Evolutionary conservation across 2,329 filamentous ascomycete species (phyloP).

Genomic region (Nemania sp.): DNA sequence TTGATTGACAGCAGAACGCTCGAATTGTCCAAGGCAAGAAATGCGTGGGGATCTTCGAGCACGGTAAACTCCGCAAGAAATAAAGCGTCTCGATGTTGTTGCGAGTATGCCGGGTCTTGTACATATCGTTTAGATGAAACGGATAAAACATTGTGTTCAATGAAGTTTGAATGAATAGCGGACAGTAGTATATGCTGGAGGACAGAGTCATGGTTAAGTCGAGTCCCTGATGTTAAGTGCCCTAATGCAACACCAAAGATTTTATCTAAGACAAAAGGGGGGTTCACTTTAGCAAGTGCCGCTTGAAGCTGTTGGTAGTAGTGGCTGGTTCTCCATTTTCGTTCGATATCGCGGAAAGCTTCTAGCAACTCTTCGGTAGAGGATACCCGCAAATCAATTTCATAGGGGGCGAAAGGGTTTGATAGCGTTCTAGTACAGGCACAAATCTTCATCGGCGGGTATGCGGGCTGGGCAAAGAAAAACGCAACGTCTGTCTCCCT

Average conservation of each 20-base stretch:
- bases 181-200: neutral
- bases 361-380: neutral
- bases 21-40: constrained; percentile 35
- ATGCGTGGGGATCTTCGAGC: constrained; percentile 40
- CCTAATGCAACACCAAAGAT: constrained; percentile 38
- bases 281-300: constrained; percentile 27
- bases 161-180: neutral
- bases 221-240: neutral
- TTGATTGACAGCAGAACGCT: constrained; percentile 40
- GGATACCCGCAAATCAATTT: neutral
- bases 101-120: constrained; percentile 37
- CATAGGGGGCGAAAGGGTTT: neutral
- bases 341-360: constrained; percentile 21
- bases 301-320: constrained; percentile 32
- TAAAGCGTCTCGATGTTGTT: constrained; percentile 36
- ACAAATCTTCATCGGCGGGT: neutral
- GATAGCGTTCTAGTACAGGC: neutral
- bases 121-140: constrained; percentile 23
- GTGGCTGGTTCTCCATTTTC: constrained; percentile 34
- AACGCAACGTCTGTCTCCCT: neutral
- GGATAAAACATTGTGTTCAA: neutral
- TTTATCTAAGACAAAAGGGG: constrained; percentile 32
- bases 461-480: neutral
- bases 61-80: constrained; percentile 33
- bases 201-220: neutral